phyloP scores from a whole-genome alignment of 2,329 filamentous ascomycete species.

The Botrytis galanthina region DNA sequence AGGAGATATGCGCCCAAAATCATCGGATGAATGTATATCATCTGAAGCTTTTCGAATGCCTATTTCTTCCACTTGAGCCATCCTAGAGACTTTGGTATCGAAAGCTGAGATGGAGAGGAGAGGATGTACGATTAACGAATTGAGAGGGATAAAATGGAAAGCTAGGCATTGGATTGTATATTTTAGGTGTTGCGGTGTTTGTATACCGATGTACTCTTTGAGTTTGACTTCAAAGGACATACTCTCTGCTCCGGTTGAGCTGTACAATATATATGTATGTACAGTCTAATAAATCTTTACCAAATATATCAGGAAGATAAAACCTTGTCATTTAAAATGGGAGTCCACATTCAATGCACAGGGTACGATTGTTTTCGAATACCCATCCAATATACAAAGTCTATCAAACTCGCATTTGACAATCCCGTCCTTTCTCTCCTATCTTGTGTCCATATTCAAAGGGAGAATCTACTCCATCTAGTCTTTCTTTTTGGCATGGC shows the following conservation, averaged over 20 bases:
- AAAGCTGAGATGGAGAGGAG: background rate
- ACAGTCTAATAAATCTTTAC: background rate
- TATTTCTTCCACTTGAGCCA: background rate
- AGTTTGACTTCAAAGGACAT: background rate
- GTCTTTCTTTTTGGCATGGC: no score
- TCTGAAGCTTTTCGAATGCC: no score
- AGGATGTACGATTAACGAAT: slow-evolving; percentile 1
- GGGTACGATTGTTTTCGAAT: no score
- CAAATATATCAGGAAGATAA: background rate
- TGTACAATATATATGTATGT: background rate
- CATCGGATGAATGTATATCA: background rate
- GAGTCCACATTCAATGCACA: no score
- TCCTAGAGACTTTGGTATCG: background rate
- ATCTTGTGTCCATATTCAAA: no score
- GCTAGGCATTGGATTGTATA: background rate
- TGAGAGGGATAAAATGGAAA: background rate
- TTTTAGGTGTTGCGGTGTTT: background rate
- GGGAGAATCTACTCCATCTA: no score
- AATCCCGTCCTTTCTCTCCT: no score
- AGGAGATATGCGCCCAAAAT: background rate
- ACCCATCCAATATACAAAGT: no score
- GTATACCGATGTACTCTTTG: background rate
- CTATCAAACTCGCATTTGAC: no score
- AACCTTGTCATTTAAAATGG: no score
- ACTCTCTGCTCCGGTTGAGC: slow-evolving; percentile 10